Conservation (phyloP, 1,284 basidiomycete genomes). For the Ustilago nuda region DNA sequence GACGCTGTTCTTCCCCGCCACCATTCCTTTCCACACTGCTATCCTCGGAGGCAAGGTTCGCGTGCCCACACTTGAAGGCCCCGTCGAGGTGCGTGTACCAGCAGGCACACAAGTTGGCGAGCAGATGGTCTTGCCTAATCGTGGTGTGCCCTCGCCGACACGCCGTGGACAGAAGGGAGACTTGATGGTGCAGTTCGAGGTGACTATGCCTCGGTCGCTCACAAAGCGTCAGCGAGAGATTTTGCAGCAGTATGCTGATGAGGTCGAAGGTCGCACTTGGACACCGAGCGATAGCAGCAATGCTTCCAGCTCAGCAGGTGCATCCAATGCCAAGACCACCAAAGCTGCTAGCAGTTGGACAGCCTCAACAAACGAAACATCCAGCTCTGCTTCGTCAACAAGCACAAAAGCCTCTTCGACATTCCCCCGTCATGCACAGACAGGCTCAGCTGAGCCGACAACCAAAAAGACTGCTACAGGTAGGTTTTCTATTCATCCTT, state of each 20-base stretch:
- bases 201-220: constrained; percentile 89
- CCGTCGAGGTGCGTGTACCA: constrained; percentile 93
- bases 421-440: constrained; percentile 10
- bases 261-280: constrained; percentile 68
- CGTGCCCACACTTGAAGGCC: constrained; percentile 94
- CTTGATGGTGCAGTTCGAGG: constrained; percentile 87
- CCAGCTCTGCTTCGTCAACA: constrained; percentile 7
- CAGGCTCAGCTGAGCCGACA: constrained; percentile 19
- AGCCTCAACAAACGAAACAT: constrained; percentile 1
- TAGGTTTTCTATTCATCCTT: constrained; percentile 52
- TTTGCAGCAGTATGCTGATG: constrained; percentile 90
- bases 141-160: constrained; percentile 79
- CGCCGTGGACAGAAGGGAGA: constrained; percentile 79
- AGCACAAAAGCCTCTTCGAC: constrained; percentile 21
- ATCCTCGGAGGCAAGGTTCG: constrained; percentile 90
- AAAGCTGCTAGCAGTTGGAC: constrained; percentile 7
- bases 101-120: constrained; percentile 95
- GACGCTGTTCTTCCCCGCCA: constrained; percentile 90
- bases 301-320: neutral
- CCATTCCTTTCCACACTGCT: constrained; percentile 91
- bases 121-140: constrained; percentile 91
- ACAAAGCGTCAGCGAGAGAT: constrained; percentile 86
- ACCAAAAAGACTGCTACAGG: constrained; percentile 36
- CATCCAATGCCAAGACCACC: constrained; percentile 16
- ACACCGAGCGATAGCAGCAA: constrained; percentile 15